Evolutionary conservation across 2,329 filamentous ascomycete genomes (phyloP), one percentile per base, ranked within the genome.

Genomic region (Exserohilum turcica): DNA sequence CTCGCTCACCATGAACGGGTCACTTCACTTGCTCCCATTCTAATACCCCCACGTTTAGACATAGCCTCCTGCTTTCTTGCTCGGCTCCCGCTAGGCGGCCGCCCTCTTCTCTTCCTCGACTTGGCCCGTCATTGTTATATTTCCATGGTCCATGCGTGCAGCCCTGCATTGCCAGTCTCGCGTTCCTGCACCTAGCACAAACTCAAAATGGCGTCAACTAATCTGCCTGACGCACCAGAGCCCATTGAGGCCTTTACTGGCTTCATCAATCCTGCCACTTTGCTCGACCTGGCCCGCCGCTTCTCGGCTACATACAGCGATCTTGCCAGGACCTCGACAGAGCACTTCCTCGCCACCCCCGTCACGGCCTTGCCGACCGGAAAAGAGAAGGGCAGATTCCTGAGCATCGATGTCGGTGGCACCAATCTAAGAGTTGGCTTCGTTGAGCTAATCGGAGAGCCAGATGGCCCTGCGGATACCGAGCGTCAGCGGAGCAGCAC

Each of bases 371-470:
- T 77, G 13, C 74, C 74, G 5, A 73, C 80, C 82, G 59, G 86
- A 80, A 52, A 86, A 86, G 74, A 87, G 85, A 74, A 86, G 85
- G 86, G 88, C 74, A 80, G 82, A 64, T 64, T 61, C 42, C 61
- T 74, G 27, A 73, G 67, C 59, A 78, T 64, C 48, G 59, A 63
- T 64, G 86, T 85, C 58, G 87, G 87, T 56, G 87, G 87, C 6
- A 87, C 86, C 6, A 89, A 90, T 62, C 76, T 90, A 37, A 79
- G 87, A 66, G 86, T 87, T 24, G 86, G 84, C 27, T 88, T 89
- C 59, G 79, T 89, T 47, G 84, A 89, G 64, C 74, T 89, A 21
- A 67, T 81, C 16, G 78, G 78, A 31, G 70, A 78, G n/a, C 74
- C 76, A 33, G 65, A 76, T 50, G 64, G 74, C 48, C 31, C 29